Evolutionary conservation across 345 rosid genomes (phyloP), one percentile per base, ranked within the genome.

Genomic region (Citropsis articulata): DNA sequence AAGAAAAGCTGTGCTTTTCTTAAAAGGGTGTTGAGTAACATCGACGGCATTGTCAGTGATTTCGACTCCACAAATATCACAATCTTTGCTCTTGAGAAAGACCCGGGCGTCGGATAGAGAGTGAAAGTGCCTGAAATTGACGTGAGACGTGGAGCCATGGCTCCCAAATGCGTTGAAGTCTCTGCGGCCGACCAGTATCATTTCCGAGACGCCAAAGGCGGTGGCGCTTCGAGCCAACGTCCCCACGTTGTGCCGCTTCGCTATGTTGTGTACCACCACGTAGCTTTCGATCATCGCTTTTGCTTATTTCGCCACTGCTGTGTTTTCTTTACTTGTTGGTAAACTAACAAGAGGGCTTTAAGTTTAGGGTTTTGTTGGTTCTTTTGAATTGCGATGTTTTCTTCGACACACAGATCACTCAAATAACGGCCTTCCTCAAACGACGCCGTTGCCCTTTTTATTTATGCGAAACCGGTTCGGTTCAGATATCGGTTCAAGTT

Each of bases 81-180:
- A 96, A 76, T 88, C 93, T 87, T 85, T 91, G 85, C 87, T 92
- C 94, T 90, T 89, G 82, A 94, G 95, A 86, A 86, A 96, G 61
- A 71, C 59, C 24, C 91, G 93, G 64, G 97, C 97, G 2, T 94
- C 95, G 75, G 35, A 31, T 64, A 96, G 91, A 7, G 98, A 92
- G 83, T 92, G 90, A 73, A 94, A 96, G 79, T 94, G 99, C 84
- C 97, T 94, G 85, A 92, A 92, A 60, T 85, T 87, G 76, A 91
- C 42, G 85, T 92, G 99, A 61, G 97, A 89, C 75, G 98, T 86
- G 69, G 99, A 94, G 35, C 99, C 99, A 72, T 96, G 99, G 85
- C 98, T 92, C 9, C 99, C 99, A 64, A 96, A 94, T 76, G 97
- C 88, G 84, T 96, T 94, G 86, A 96, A 96, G 84, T 96, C 98